Evolutionary conservation across 2,329 filamentous ascomycete species (phyloP), one percentile per base, ranked within the genome.

Genomic region (Ascocoryne sarcoides): DNA sequence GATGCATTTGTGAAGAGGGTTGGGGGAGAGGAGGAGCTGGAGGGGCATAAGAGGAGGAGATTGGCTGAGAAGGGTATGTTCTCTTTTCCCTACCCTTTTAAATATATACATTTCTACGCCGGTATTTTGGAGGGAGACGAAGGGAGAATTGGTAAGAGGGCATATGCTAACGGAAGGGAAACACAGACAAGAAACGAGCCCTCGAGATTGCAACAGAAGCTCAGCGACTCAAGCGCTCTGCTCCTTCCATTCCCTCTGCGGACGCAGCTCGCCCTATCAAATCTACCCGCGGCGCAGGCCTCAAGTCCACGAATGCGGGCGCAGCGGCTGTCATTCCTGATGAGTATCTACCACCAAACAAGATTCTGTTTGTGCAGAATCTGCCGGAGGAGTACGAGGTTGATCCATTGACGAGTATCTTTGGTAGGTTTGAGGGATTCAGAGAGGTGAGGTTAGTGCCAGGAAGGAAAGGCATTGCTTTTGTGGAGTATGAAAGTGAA

Each of bases 301-400:
- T 90, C 66, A 93, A 93, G 61, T 76, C 84, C 4, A 83, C 82
- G 1, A 78, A 76, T 43, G 73, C 78, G 4, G 70, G 77, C 10
- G 71, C 78, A 1, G 71, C 81, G 3, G 73, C 83, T 9, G 82
- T 88, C 40, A 81, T 96, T 14, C 88, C 89, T n/a, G 92, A 96
- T 73, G 92, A 98, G 65, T 96, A 95, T 63, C 76, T 96, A 3
- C 90, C 90, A 3, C 90, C 92, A 26, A 96, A 96, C 75, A 95
- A 95, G 69, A 94, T 88, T 51, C 75, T 98, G 26, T 94, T 96
- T 66, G 70, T 96, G 46, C 87, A 93, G 67, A 90, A 96, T 55
- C 66, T 98, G 26, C 89, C 92, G 7, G 85, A 90, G 48, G 84
- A 87, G 49, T 87, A 84, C 64, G 84, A 84, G 61, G 78, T 85